Conservation (phyloP, 805 yeast genomes). For the Jamesozyma jinghongensis region DNA sequence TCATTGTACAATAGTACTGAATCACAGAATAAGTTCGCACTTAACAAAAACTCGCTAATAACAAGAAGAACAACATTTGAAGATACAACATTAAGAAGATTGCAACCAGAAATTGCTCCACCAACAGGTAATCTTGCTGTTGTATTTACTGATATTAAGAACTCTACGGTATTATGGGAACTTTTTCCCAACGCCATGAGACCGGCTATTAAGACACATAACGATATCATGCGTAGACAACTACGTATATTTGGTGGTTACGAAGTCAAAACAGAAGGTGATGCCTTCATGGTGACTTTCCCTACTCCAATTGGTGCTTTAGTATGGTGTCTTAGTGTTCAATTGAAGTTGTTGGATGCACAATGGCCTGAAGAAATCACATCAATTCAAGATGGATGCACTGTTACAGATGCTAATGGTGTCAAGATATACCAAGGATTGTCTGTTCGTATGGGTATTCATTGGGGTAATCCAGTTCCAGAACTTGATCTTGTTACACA, state of each 20-base stretch:
- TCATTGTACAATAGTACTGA: constrained; percentile 47
- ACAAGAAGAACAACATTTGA: constrained; percentile 51
- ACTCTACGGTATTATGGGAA: constrained; percentile 92
- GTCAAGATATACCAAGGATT: constrained; percentile 71
- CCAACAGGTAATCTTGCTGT: constrained; percentile 92
- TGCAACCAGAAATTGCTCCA: constrained; percentile 86
- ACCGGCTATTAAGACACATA: constrained; percentile 91
- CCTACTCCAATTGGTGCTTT: constrained; percentile 86
- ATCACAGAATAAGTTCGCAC: constrained; percentile 22
- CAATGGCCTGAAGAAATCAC: constrained; percentile 96
- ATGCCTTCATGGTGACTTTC: constrained; percentile 96
- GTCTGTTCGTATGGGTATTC: constrained; percentile 95
- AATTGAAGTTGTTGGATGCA: constrained; percentile 67
- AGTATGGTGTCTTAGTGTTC: constrained; percentile 92
- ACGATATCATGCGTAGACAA: constrained; percentile 88
- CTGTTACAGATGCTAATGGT: constrained; percentile 53
- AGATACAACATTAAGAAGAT: constrained; percentile 70
- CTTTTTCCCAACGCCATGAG: constrained; percentile 88
- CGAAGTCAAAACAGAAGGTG: constrained; percentile 98
- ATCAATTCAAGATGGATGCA: constrained; percentile 74
- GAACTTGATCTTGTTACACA: constrained; percentile 91
- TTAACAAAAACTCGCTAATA: constrained; percentile 33
- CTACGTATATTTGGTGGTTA: constrained; percentile 91
- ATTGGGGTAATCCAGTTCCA: constrained; percentile 96
- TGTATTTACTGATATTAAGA: constrained; percentile 95